Evolutionary conservation across 2,329 filamentous ascomycete genomes (phyloP), one percentile per base, ranked within the genome.

Genomic region (Talaromyces piceae): DNA sequence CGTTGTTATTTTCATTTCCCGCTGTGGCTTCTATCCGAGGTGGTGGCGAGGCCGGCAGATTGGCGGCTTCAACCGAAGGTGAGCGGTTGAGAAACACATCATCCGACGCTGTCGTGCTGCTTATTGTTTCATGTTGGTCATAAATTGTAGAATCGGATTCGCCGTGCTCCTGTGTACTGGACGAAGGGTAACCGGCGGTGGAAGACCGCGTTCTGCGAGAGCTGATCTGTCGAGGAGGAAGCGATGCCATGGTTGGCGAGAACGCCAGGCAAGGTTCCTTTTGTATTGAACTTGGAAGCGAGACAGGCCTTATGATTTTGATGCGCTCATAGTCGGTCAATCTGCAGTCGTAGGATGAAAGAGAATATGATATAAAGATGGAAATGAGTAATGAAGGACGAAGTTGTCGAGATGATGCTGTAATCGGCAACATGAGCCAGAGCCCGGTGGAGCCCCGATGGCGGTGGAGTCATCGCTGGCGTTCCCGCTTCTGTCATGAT

Each of bases 201-300:
- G 51, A 54, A 28, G 45, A 46, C 26, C 47, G 44, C 28, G 48
- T 50, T 46, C 41, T 50, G 28, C 49, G 27, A 18, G 39, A 22
- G 11, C 30, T 47, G 16, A 33, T 28, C 37, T 49, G 52, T 18
- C 45, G 43, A 31, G 52, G 49, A 22, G 52, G 52, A 26, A 54
- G 45, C 45, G 52, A 54, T 44, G 52, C 52, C 52, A 54, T 54
- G 41, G 27, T 39, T 8, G 33, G 33, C 33, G 49, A 20, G n/a
- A n/a, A n/a, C n/a, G n/a, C n/a, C n/a, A n/a, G n/a, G n/a, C n/a
- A n/a, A n/a, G n/a, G n/a, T n/a, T n/a, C n/a, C n/a, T n/a, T n/a
- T n/a, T n/a, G n/a, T n/a, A n/a, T n/a, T n/a, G n/a, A n/a, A n/a
- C n/a, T n/a, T n/a, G n/a, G n/a, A n/a, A n/a, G n/a, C n/a, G n/a